Evolutionary conservation across 257 asterid genomes (phyloP), one percentile per base, ranked within the genome.

Genomic region (Lycium barbarum): DNA sequence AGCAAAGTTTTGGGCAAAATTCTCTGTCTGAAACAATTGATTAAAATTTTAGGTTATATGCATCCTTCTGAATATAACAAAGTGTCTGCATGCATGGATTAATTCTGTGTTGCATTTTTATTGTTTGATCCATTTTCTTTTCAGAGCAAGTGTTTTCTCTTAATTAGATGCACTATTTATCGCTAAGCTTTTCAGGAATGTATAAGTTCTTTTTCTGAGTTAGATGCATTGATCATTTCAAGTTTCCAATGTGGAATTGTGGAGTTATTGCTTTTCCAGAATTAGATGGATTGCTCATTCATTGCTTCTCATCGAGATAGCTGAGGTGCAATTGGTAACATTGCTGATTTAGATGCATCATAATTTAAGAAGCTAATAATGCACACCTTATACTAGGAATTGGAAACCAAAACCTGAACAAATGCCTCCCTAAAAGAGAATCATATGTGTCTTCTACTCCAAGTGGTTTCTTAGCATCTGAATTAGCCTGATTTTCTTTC

Each of bases 381-480:
- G 14, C 53, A 68, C 15, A 18, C 12, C 35, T 18, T 40, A 9
- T n/a, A 70, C 15, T 15, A 22, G 40, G 8, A 63, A 17, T 26
- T 26, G 35, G 58, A 18, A 43, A 72, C 36, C 58, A 9, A 45
- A 18, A 55, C 18, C 20, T 13, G 62, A 55, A 43, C 33, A 72
- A 72, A 72, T 72, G 55, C 17, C 80, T n/a, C 80, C 80, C 38
- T 47, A 72, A 72, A 72, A 72, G 55, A 72, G 57, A 47, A n/a
- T 47, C 35, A 9, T 43, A 72, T 72, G 36, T 72, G 18, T 72
- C 18, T n/a, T 36, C 57, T 72, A 9, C 18, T 43, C 36, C 10
- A 72, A 18, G 79, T 43, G 33, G 1, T 72, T 72, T 45, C 20
- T 72, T 4, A n/a, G 35, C 36, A 45, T 73, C 80, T 5, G 38